Evolutionary conservation across 192 early-diverging fungal species (phyloP).

Genomic region (Coemansia sp.): DNA sequence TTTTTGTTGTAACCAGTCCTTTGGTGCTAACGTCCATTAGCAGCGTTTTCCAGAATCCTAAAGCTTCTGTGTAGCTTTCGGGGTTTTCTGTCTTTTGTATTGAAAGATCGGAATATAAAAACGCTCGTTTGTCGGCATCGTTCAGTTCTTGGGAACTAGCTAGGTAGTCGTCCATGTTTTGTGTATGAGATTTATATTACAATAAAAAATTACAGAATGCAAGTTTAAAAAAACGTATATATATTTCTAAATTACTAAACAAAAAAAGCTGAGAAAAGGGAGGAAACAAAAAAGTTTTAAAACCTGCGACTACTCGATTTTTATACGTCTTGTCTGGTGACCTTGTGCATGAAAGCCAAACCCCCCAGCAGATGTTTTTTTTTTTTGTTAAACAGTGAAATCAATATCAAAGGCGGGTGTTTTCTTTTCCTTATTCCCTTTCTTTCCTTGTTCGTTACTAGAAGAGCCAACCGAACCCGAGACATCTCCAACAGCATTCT

Average conservation of each 20-base stretch:
- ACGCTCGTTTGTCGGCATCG: slow-evolving; percentile 40
- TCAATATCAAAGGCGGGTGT: neutral
- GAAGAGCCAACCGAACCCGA: neutral
- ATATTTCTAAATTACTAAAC: neutral
- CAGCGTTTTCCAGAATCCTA: slow-evolving; percentile 32
- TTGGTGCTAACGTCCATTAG: slow-evolving; percentile 13
- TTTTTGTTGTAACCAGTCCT: slow-evolving; percentile 19
- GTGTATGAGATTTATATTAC: neutral
- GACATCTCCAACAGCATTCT: neutral
- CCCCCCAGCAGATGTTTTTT: neutral
- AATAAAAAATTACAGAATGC: neutral
- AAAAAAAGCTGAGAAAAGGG: neutral
- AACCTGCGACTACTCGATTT: too few relatives aligned
- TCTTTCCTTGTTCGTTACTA: neutral
- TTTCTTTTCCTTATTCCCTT: neutral
- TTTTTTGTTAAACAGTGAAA: neutral
- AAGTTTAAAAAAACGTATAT: neutral
- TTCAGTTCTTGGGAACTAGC: slow-evolving; percentile 19
- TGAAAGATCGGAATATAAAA: slow-evolving; percentile 37
- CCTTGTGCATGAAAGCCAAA: neutral
- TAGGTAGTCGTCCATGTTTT: slow-evolving; percentile 18
- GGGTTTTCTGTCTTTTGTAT: slow-evolving; percentile 43
- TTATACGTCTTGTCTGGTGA: neutral
- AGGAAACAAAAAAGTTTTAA: neutral
- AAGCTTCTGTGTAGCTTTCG: slow-evolving; percentile 37